phyloP scores from a whole-genome alignment of 495 filamentous ascomycete genomes.

The Pseudevernia furfuracea region DNA sequence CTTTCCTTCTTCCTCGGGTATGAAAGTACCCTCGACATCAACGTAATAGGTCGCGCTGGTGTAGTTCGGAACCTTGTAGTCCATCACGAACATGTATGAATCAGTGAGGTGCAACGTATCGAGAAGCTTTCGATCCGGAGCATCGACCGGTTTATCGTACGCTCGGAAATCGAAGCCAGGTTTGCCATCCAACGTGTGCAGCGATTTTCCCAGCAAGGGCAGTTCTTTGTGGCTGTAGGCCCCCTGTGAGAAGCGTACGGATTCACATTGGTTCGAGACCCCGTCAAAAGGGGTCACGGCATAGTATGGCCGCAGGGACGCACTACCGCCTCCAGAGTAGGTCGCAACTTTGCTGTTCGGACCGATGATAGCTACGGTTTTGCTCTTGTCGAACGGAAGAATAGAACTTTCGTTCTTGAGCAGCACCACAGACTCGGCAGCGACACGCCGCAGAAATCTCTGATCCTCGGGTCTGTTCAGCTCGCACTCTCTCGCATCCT shows the following conservation, averaged over 20 bases:
- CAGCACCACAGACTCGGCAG: conserved; percentile 65
- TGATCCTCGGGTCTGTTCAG: conserved; percentile 60
- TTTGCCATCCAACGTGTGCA: conserved; percentile 33
- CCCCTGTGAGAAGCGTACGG: conserved; percentile 44
- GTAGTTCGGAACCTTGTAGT: conserved; percentile 54
- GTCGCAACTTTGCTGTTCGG: conserved; percentile 72
- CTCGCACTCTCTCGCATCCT: conserved; percentile 46
- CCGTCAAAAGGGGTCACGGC: conserved; percentile 61
- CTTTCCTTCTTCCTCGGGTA: conserved; percentile 53
- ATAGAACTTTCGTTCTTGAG: conserved; percentile 65
- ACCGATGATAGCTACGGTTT: conserved; percentile 67
- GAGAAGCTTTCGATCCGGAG: conserved; percentile 38
- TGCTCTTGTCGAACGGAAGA: conserved; percentile 57
- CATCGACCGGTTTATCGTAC: conserved; percentile 48
- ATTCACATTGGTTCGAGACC: conserved; percentile 47
- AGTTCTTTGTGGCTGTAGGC: conserved; percentile 55
- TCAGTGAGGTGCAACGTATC: conserved; percentile 49
- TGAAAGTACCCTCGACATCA: conserved; percentile 52
- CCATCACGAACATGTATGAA: conserved; percentile 52
- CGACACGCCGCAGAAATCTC: conserved; percentile 56
- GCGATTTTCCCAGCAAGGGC: conserved; percentile 44
- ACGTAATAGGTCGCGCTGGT: conserved; percentile 50
- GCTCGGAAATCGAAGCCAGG: conserved; percentile 49
- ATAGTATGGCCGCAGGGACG: conserved; percentile 73
- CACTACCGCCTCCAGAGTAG: conserved; percentile 74